Evolutionary conservation across 2,329 filamentous ascomycete genomes (phyloP).

Genomic region (Zymoseptoria brevis): DNA sequence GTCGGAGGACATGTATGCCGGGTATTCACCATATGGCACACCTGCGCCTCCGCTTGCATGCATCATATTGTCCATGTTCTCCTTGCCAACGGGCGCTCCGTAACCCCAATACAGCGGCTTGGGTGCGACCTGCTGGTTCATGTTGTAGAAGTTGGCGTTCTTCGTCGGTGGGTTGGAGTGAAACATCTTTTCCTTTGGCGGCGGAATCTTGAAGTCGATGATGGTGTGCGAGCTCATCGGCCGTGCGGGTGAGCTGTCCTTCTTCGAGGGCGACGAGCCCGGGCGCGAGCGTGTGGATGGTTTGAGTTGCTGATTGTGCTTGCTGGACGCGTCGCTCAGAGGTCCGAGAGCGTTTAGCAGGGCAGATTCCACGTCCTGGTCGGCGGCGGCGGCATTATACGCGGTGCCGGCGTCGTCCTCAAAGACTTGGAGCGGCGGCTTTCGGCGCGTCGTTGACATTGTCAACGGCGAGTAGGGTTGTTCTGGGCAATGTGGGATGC

Average conservation of each 20-base stretch:
- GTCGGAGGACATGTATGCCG: conserved; percentile 17
- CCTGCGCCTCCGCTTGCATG: conserved; percentile 30
- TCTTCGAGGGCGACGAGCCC: conserved; percentile 63
- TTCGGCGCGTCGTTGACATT: conserved; percentile 46
- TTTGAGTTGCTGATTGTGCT: conserved; percentile 59
- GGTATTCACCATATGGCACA: neutral
- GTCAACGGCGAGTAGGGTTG: neutral
- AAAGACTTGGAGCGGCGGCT: conserved; percentile 48
- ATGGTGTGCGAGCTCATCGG: conserved; percentile 57
- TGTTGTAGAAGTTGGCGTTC: conserved; percentile 38
- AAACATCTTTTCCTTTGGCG: conserved; percentile 49
- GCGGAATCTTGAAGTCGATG: conserved; percentile 59
- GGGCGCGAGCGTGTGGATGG: conserved; percentile 48
- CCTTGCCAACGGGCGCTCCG: conserved; percentile 13
- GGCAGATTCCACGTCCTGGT: conserved; percentile 45
- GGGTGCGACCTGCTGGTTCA: conserved; percentile 26
- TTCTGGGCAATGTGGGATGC: neutral
- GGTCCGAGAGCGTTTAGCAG: conserved; percentile 40
- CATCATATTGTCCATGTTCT: conserved; percentile 15
- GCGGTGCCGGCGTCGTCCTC: conserved; percentile 41
- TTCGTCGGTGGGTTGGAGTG: conserved; percentile 63
- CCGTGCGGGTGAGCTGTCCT: conserved; percentile 51
- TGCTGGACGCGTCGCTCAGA: conserved; percentile 41
- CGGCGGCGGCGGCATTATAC: conserved; percentile 28
- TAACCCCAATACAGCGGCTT: conserved; percentile 6